A percentile compares a stretch with the other conserved stretches of the same genome.
phyloP scores from a whole-genome alignment of 306 rosid genomes.

The Quercus aquifolioides region DNA sequence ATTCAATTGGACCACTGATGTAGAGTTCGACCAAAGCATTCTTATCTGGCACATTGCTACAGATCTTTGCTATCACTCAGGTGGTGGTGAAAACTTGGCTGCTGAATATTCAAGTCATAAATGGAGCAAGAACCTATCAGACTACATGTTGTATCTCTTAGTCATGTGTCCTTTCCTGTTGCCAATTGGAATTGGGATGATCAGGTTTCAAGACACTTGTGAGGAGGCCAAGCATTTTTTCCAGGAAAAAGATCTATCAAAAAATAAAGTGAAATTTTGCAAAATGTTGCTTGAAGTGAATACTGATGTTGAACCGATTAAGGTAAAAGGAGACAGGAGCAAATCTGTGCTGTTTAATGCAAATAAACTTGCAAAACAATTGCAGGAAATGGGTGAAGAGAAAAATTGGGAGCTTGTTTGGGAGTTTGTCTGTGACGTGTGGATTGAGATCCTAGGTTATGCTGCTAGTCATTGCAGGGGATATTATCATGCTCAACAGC shows the following conservation, averaged over 20 bases:
- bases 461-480: conserved; percentile 1
- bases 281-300: not conserved
- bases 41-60: too few relatives aligned
- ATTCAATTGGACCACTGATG: not conserved
- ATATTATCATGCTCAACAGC: conserved; percentile 17
- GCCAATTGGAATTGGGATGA: conserved; percentile 1
- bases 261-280: not conserved
- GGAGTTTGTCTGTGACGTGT: not conserved
- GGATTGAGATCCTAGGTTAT: conserved; percentile 6
- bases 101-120: not conserved
- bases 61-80: not conserved
- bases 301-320: not conserved
- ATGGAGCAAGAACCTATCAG: not conserved
- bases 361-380: not conserved
- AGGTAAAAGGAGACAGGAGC: not conserved
- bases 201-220: not conserved
- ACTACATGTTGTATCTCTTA: conserved; percentile 1
- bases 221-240: not conserved
- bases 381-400: not conserved
- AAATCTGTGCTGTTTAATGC: not conserved
- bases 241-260: not conserved
- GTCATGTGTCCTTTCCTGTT: conserved; percentile 1
- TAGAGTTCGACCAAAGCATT: too few relatives aligned
- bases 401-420: not conserved
- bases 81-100: not conserved